Evolutionary conservation across 163 green algal species (phyloP).

Genomic region (Scenedesmus sp.): DNA sequence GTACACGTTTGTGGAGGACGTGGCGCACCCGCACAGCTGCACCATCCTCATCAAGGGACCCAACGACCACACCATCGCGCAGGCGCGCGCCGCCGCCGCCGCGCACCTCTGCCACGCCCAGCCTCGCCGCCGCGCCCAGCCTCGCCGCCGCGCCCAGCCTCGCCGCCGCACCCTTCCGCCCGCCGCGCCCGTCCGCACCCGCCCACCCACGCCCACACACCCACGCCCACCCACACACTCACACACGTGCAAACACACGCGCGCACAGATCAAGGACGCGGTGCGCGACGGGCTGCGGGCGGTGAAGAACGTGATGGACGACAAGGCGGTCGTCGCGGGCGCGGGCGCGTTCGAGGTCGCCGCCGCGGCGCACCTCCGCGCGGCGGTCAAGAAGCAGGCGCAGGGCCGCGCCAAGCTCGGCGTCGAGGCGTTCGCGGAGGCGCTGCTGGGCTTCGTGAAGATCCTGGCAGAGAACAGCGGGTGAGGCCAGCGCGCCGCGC

Average conservation of each 20-base stretch:
- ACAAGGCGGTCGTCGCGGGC: conserved; percentile 84
- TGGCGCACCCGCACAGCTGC: conserved; percentile 88
- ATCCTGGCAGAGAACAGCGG: conserved; percentile 97
- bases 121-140: too few species aligned
- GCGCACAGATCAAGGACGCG: conserved; percentile 96
- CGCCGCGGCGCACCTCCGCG: conserved; percentile 84
- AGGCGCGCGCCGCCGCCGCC: too few species aligned
- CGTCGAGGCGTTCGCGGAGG: conserved; percentile 97
- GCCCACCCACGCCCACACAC: conserved; percentile 4
- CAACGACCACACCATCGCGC: conserved; percentile 93
- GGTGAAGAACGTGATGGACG: conserved; percentile 97
- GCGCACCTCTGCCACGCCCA: too few species aligned
- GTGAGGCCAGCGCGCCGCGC: neutral
- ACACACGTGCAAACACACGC: too few species aligned
- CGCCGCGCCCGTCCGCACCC: too few species aligned
- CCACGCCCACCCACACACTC: neutral
- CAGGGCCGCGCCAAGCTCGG: conserved; percentile 90
- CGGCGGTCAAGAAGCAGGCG: conserved; percentile 70
- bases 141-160: too few species aligned
- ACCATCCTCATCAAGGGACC: conserved; percentile 98
- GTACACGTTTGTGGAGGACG: conserved; percentile 99
- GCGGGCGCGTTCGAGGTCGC: conserved; percentile 96
- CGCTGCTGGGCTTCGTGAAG: conserved; percentile 92
- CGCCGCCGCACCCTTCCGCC: too few species aligned
- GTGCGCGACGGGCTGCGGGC: conserved; percentile 95